These are phyloP conservation scores for Phanerochaete sordida DNA, from an alignment of 768 basidiomycete genomes.

Conservation along the genomic window DNA sequence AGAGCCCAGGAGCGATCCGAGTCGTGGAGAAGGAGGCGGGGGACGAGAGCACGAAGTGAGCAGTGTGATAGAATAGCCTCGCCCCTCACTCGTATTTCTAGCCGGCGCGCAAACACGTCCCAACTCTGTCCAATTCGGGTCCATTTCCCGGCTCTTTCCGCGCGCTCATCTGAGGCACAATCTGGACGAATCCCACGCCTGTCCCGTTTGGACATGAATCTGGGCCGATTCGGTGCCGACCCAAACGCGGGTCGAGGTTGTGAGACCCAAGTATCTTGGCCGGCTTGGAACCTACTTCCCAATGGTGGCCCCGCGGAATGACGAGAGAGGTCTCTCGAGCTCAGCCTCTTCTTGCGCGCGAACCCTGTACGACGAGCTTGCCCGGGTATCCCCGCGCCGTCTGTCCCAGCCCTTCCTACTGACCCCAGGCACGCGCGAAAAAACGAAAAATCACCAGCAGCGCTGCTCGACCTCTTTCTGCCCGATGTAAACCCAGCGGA, in stretches of 20 bases:
- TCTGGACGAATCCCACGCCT: background rate
- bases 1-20: constrained; percentile 5
- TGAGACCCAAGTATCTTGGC: background rate
- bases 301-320: background rate
- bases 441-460: background rate
- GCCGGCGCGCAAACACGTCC: constrained; percentile 10
- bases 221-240: background rate
- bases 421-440: background rate
- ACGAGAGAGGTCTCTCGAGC: background rate
- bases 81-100: constrained; percentile 10
- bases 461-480: background rate
- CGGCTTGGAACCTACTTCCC: constrained; percentile 2
- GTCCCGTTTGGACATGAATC: background rate
- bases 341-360: background rate
- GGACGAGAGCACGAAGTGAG: constrained; percentile 8
- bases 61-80: constrained; percentile 16
- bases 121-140: constrained; percentile 2
- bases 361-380: background rate
- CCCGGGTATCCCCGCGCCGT: constrained; percentile 3
- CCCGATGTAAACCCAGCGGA: background rate
- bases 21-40: constrained; percentile 5
- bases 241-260: background rate
- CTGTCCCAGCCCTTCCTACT: background rate
- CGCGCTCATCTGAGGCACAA: background rate
- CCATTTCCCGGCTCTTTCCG: constrained; percentile 7